These are phyloP conservation scores for Cladorrhinum sp. DNA, from an alignment of 2,329 filamentous ascomycete genomes.

Conservation along the genomic window DNA sequence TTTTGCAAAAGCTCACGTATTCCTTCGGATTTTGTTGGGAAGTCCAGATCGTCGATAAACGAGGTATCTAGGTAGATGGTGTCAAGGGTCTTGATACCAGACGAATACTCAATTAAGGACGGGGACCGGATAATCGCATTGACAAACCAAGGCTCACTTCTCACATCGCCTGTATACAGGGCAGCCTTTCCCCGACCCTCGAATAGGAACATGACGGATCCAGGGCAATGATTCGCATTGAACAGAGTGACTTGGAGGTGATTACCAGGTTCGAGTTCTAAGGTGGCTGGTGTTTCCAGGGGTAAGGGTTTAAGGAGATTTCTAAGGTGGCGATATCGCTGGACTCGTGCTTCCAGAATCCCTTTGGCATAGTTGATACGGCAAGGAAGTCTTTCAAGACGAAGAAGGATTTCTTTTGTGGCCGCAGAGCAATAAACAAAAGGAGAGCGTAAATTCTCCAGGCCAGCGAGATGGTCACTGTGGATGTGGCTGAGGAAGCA, in stretches of 20 bases:
- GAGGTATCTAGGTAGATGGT: conserved; percentile 90
- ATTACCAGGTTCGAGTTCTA: conserved; percentile 69
- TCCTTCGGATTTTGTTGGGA: conserved; percentile 69
- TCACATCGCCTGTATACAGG: conserved; percentile 85
- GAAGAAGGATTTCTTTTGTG: conserved; percentile 75
- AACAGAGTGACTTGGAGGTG: conserved; percentile 79
- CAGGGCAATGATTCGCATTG: conserved; percentile 88
- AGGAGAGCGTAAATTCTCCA: conserved; percentile 72
- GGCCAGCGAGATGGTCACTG: conserved; percentile 79
- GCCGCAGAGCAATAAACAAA: conserved; percentile 90
- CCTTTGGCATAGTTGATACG: conserved; percentile 78
- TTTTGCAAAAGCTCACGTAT: conserved; percentile 70
- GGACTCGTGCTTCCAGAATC: conserved; percentile 69
- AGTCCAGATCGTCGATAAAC: conserved; percentile 49
- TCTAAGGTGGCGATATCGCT: conserved; percentile 73
- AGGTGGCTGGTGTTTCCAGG: conserved; percentile 70
- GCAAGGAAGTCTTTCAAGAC: conserved; percentile 74
- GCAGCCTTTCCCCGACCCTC: conserved; percentile 70
- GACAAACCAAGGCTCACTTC: conserved; percentile 85
- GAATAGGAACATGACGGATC: conserved; percentile 89
- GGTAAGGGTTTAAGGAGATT: conserved; percentile 78
- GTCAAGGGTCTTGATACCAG: conserved; percentile 65
- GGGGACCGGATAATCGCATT: conserved; percentile 70
- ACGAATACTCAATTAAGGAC: conserved; percentile 68
- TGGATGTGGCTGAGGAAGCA: conserved; percentile 93